phyloP scores from a whole-genome alignment of 257 asterid genomes.

The Rhazya stricta region DNA sequence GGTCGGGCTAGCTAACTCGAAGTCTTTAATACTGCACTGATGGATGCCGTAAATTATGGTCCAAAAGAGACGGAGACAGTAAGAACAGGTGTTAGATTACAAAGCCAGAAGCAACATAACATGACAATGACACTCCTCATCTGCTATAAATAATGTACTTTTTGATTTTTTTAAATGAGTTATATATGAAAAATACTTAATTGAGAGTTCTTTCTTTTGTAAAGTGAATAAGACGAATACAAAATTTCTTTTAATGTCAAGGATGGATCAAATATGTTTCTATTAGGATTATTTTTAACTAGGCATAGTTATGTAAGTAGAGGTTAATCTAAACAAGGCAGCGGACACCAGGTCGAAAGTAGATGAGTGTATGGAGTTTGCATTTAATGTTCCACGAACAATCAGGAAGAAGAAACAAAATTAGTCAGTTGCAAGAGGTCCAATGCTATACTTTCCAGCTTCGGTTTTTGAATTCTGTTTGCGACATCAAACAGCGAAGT shows the following conservation, averaged over 20 bases:
- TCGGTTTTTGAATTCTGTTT: not conserved
- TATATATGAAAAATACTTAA: too few species aligned
- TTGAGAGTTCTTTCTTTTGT: too few species aligned
- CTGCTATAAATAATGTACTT: too few species aligned
- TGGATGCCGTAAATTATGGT: conserved; percentile 11
- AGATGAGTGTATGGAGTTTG: conserved; percentile 15
- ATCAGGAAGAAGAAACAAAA: conserved; percentile 23
- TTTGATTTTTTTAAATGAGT: too few species aligned
- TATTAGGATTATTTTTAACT: not conserved
- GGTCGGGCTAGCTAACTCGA: conserved; percentile 21
- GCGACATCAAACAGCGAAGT: not conserved
- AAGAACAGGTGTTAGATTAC: not conserved
- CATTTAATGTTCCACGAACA: conserved; percentile 34
- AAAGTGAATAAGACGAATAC: too few species aligned
- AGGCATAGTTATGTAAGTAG: not conserved
- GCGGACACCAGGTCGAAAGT: conserved; percentile 23
- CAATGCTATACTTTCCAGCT: not conserved
- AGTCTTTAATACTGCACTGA: not conserved
- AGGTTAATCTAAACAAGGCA: not conserved
- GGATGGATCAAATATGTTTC: too few species aligned
- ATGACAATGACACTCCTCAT: too few species aligned
- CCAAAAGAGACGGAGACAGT: conserved; percentile 1
- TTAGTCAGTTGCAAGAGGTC: not conserved
- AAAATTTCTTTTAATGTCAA: too few species aligned
- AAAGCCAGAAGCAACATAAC: not conserved